Evolutionary conservation across 345 rosid species (phyloP), one percentile per base, ranked within the genome.

Genomic region (Salix viminalis): DNA sequence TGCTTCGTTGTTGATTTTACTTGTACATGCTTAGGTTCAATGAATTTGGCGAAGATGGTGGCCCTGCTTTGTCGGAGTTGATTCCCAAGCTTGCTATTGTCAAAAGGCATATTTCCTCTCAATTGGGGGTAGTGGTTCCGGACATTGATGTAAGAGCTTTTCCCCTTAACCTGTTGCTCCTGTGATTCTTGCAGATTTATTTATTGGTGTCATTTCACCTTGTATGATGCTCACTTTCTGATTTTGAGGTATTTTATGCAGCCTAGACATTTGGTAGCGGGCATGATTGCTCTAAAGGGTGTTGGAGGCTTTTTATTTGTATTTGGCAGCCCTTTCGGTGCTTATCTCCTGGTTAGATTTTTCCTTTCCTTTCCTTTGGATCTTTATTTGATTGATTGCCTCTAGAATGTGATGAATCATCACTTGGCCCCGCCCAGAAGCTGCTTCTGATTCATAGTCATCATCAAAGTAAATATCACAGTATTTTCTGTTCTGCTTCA

Each of bases 1-100:
- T 52, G 65, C 16, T 5, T 8, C 8, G 58, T 21, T 15, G 30
- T 62, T 75, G 19, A 73, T 50, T 7, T 7, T 58, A 32, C 18
- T 41, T 71, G 8, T 9, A 0, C 69, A 64, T 79, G 67, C 26
- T 65, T 75, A 90, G 94, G 87, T 89, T 78, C 77, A 87, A 85
- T 84, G 99, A 93, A 67, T 93, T 93, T 75, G 94, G 88, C 26
- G 84, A 78, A 15, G 91, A 95, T 79, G 99, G 99, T 56, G 99
- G 97, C 48, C 94, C 92, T 79, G 96, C 97, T 44, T 96, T 92
- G 9, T 90, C 86, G 85, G 94, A 90, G 81, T 77, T 91, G 84
- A 74, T 81, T 65, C 91, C 96, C 23, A 95, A 95, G 89, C 77
- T 91, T 77, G 80, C 79, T 65, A 65, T 88, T 75, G 86, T 79